phyloP scores from a whole-genome alignment of 345 rosid genomes.

The Ceriops tagal region DNA sequence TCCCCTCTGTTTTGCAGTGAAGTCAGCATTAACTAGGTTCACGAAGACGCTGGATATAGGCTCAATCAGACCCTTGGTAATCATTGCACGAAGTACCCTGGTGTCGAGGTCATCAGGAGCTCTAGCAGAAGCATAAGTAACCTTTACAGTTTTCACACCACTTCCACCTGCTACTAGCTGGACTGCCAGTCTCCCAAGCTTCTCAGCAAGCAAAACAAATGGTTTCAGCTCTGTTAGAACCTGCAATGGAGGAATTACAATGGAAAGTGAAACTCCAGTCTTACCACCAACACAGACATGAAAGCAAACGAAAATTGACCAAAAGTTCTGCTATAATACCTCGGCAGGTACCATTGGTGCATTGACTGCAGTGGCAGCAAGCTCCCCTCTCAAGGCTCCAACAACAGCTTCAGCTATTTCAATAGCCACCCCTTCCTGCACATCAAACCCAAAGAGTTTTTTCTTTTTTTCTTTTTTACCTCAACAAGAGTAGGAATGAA shows the following conservation, averaged over 20 bases:
- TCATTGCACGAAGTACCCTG: conserved; percentile 81
- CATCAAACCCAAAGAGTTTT: background rate
- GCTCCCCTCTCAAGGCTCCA: conserved; percentile 86
- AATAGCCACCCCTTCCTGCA: conserved; percentile 83
- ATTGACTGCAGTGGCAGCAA: conserved; percentile 90
- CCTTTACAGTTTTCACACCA: conserved; percentile 72
- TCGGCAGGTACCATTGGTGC: conserved; percentile 96
- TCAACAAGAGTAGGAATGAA: background rate
- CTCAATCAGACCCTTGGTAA: conserved; percentile 69
- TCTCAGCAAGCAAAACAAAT: conserved; percentile 66
- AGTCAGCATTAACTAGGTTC: conserved; percentile 78
- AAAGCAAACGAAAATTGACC: background rate
- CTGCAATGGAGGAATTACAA: conserved; percentile 29
- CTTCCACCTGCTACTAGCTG: conserved; percentile 85
- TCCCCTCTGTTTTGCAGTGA: conserved; percentile 37
- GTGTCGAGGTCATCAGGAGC: conserved; percentile 85
- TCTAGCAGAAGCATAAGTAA: conserved; percentile 71
- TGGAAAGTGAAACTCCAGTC: background rate
- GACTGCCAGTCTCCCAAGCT: conserved; percentile 74
- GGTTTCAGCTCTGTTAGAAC: conserved; percentile 84
- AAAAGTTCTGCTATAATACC: conserved; percentile 32
- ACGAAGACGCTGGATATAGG: conserved; percentile 70
- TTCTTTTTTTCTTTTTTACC: background rate
- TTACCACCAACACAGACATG: background rate
- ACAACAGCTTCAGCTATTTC: conserved; percentile 93